Evolutionary conservation across 2,329 filamentous ascomycete species (phyloP), one percentile per base, ranked within the genome.

Genomic region (Fusarium bulbicola): DNA sequence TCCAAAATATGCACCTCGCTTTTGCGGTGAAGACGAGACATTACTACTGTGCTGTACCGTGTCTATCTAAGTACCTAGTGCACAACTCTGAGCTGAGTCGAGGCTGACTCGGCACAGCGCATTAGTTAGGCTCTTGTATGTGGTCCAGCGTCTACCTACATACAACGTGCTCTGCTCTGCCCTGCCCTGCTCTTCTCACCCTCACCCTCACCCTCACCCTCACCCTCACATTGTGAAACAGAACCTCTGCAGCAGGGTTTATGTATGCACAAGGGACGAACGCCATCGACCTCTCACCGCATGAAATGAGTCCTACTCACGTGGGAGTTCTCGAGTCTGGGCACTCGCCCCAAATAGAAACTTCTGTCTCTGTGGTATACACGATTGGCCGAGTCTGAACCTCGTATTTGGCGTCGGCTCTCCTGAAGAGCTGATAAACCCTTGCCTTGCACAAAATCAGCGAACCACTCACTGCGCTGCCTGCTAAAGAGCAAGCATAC

Each of bases 251-350:
- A 58, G 54, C 60, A 71, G 60, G 61, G 65, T 50, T 46, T 34
- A 21, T 42, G 36, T 37, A 32, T 45, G 24, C 66, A 71, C 62
- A 71, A 70, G 63, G 59, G 59, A 65, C 37, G 59, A 63, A 77
- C 75, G 71, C 75, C 75, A 77, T 77, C 73, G 60, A 64, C 66
- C 68, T 73, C 66, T 40, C 75, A 76, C 75, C 26, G 59, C 75
- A 74, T 66, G 47, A 56, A 58, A 39, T 54, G 45, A 59, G 74
- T 70, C 53, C 54, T 46, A 64, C 63, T 73, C 74, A 69, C 71
- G 71, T 76, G 75, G 74, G 47, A 71, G 26, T 18, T 39, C n/a
- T 72, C 40, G 61, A 74, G 68, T 69, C 69, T 73, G 54, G 57
- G 39, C 24, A 36, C 18, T 58, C 42, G 15, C 65, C 45, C 59